Evolutionary conservation across 169 alveolate genomes (phyloP), one percentile per base, ranked within the genome.

Genomic region (Babesia microti): DNA sequence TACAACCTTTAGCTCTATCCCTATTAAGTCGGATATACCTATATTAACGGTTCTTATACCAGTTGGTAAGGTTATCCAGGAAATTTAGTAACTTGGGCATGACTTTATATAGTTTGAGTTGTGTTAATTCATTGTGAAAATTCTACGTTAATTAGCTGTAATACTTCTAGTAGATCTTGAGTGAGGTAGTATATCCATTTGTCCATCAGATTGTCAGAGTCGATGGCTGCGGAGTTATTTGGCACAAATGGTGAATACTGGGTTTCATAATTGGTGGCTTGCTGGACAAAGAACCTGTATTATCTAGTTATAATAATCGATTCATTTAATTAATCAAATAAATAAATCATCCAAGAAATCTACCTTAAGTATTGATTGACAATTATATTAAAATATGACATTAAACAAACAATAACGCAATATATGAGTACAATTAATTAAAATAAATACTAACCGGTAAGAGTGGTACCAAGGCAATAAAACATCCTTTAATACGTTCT

Each of bases 391-490:
- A 30, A 11, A 11, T 30, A 11, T 30, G 11, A 11, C n/a, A 30
- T 11, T 11, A 30, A 6, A 27, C 19, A 1, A 35, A 33, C 40
- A 15, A 5, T 19, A 4, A 41, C 35, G 4, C 47, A 6, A 12
- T 17, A 3, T 12, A n/a, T 17, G 14, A 4, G 4, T 12, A 18
- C 11, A 18, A 17, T 5, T 41, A 12, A 5, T 12, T 44, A 28
- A 17, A 41, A 4, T 28, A 53, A 51, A 51, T 40, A 28, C 40
- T 42, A 55, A 56, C 24, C 92, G 58, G 65, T 89, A 92, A 30
- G 98, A 91, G 60, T 96, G 95, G 84, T 83, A 94, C 94, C 95
- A 91, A 4, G 99, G 99, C 43, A 96, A 78, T 50, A 96, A 89
- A 32, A 94, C 97, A 72, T 92, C 97, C 68, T 85, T 93, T 18